Base-by-base conservation (phyloP, 352 stramenopile species). In the Globisporangium viniferum region DNA sequence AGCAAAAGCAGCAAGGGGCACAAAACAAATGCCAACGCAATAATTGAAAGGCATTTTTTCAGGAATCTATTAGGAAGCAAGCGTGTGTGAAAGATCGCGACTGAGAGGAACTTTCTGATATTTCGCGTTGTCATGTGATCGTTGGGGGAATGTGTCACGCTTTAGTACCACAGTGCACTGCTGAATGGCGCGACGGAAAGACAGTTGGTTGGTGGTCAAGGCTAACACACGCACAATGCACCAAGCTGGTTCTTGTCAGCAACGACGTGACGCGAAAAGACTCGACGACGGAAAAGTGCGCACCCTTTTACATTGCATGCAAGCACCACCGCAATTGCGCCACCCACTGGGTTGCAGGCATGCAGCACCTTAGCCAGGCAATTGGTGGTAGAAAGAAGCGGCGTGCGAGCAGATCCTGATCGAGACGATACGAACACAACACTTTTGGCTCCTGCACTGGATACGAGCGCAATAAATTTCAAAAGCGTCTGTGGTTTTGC, bases 61-160 rank as follows among this genome's bases (percentile, higher is more conserved):
- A 35, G 22, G 35, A 41, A 62, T 62, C 55, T 46, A 63, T 63
- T 61, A 55, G n/a, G 35, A 68, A 62, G 36, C 53, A 46, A 46
- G 39, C 27, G 12, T 15, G n/a, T 68, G n/a, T 68, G 63, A 68
- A 68, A 63, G 63, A 62, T 68, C 63, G 36, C 54, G 63, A 68
- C 63, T 33, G n/a, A 41, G 48, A 39, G 24, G 15, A 64, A 63
- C 36, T 60, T 70, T 65, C 58, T 70, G 65, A 70, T 62, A 62
- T 63, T 58, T 68, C 41, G 44, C 63, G 53, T 39, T 55, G 22
- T 58, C 63, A 62, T 68, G 24, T 15, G 9, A 41, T 68, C 39
- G 63, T 63, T 68, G 53, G 55, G 24, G 27, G 36, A 36, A 27
- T 61, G 31, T 59, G 29, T 61, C 31, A 46, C 56, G 18, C 55